phyloP scores from a whole-genome alignment of 805 yeast genomes.

The Sugiyamaella lignohabitans region DNA sequence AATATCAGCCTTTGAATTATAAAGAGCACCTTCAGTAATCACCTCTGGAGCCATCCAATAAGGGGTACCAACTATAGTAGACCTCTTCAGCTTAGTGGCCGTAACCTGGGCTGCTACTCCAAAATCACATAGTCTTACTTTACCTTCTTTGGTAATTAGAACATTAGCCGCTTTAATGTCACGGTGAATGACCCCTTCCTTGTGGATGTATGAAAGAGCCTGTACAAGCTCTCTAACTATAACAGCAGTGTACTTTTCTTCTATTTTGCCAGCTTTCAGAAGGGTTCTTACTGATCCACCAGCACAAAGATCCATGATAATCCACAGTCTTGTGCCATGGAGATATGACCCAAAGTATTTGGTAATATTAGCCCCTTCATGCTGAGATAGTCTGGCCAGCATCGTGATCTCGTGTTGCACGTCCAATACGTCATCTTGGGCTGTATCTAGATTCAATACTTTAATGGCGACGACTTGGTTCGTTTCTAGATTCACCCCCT shows the following conservation, averaged over 20 bases:
- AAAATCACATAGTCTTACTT: slow-evolving; percentile 88
- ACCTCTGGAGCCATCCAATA: slow-evolving; percentile 56
- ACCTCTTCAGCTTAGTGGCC: slow-evolving; percentile 65
- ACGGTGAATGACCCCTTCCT: slow-evolving; percentile 87
- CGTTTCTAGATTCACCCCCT: slow-evolving; percentile 54
- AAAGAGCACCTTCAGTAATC: slow-evolving; percentile 38
- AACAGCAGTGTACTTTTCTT: slow-evolving; percentile 78
- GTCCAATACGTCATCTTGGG: slow-evolving; percentile 88
- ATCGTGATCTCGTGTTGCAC: slow-evolving; percentile 91
- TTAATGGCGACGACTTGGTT: slow-evolving; percentile 86
- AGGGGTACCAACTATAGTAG: slow-evolving; percentile 76
- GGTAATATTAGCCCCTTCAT: slow-evolving; percentile 77
- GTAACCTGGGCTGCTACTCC: slow-evolving; percentile 96
- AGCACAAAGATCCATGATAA: slow-evolving; percentile 94
- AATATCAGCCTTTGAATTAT: slow-evolving; percentile 78
- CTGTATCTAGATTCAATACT: slow-evolving; percentile 84
- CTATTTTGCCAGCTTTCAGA: slow-evolving; percentile 77
- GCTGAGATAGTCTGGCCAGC: slow-evolving; percentile 65
- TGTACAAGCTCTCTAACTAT: slow-evolving; percentile 72
- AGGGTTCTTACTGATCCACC: slow-evolving; percentile 92
- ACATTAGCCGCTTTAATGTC: slow-evolving; percentile 97
- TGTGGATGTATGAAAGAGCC: slow-evolving; percentile 78
- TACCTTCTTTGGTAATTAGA: slow-evolving; percentile 80
- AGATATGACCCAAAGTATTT: slow-evolving; percentile 86
- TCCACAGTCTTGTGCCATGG: slow-evolving; percentile 90